A percentile compares a stretch with the other conserved stretches of the same genome.
Evolutionary conservation across 1,284 basidiomycete genomes (phyloP).

Genomic region (Ceratobasidium papillatum): DNA sequence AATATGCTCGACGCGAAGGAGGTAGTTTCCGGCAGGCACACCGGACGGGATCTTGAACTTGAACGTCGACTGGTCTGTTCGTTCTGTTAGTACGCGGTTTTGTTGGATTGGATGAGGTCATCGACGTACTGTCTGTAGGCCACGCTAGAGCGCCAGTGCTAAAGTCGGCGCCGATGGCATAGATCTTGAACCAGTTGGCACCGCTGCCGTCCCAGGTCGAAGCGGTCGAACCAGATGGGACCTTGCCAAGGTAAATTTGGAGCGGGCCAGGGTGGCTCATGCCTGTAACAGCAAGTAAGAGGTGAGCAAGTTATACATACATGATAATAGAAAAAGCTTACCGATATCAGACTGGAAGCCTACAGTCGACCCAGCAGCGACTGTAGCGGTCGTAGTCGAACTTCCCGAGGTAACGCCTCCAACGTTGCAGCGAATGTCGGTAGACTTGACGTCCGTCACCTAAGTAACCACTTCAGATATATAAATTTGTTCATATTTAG

Average conservation of each 20-base stretch:
- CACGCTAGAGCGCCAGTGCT: constrained; percentile 3
- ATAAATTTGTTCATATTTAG: neutral
- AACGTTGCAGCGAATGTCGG: constrained; percentile 55
- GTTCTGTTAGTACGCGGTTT: neutral
- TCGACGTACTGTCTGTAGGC: neutral
- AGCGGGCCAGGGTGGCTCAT: constrained; percentile 58
- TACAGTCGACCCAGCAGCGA: constrained; percentile 49
- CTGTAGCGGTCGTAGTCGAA: constrained; percentile 53
- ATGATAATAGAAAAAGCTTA: neutral
- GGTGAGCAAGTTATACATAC: neutral
- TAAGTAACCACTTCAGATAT: neutral
- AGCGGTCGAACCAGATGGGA: constrained; percentile 50
- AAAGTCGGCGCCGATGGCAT: constrained; percentile 6
- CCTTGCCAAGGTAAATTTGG: constrained; percentile 57
- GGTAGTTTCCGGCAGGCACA: constrained; percentile 56
- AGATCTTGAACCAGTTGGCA: constrained; percentile 60
- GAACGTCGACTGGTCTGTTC: constrained; percentile 43
- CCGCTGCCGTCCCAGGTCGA: constrained; percentile 59
- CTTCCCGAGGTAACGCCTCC: constrained; percentile 48
- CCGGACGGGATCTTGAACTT: constrained; percentile 55
- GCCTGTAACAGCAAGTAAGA: constrained; percentile 48
- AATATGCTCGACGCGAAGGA: constrained; percentile 58
- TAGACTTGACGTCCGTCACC: constrained; percentile 54
- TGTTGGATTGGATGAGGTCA: too few species aligned
- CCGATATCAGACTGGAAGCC: constrained; percentile 31